Conservation (phyloP, 202 grass and related monocot species). For the Elaeis oleifera region DNA sequence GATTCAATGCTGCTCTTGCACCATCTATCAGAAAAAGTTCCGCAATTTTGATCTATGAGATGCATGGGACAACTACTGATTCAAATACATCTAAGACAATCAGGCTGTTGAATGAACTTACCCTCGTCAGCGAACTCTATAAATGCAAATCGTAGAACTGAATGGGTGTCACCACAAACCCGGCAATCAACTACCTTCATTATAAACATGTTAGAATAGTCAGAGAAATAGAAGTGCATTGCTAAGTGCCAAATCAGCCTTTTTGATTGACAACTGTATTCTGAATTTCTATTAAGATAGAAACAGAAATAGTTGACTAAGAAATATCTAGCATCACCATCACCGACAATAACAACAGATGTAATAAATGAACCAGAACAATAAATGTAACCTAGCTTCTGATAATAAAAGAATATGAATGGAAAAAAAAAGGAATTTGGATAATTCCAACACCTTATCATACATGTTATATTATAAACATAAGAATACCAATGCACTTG, state of each 20-base stretch:
- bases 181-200: conserved; percentile 18
- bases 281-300: neutral
- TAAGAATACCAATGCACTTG: too few relatives aligned
- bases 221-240: neutral
- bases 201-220: neutral
- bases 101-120: conserved; percentile 3
- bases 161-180: conserved; percentile 14
- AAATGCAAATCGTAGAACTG: conserved; percentile 19
- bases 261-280: too few relatives aligned
- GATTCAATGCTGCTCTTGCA: conserved; percentile 14
- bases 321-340: neutral
- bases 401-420: neutral
- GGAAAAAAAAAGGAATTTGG: neutral
- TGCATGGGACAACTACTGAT: neutral
- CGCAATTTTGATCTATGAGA: neutral
- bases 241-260: neutral
- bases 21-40: conserved; percentile 1
- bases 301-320: neutral
- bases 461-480: too few relatives aligned
- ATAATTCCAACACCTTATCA: too few relatives aligned
- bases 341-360: too few relatives aligned
- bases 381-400: too few relatives aligned
- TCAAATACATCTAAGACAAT: conserved; percentile 6
- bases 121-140: conserved; percentile 15
- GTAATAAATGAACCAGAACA: too few relatives aligned